phyloP scores from a whole-genome alignment of 116 monocot genomes.

The Iris pallida region DNA sequence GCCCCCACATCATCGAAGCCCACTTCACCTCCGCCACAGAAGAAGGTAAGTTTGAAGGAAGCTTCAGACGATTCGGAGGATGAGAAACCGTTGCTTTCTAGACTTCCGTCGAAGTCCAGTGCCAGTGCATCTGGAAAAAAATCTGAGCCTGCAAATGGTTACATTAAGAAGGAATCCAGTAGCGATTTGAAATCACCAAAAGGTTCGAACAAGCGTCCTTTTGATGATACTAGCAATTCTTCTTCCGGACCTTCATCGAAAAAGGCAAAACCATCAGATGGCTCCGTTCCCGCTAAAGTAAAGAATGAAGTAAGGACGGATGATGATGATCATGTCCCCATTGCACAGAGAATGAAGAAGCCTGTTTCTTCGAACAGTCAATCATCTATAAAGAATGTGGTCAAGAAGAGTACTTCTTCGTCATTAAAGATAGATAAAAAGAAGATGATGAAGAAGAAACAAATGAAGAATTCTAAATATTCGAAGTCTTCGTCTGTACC shows the following conservation, averaged over 20 bases:
- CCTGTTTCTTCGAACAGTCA: constrained; percentile 31
- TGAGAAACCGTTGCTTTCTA: constrained; percentile 40
- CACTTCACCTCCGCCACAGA: constrained; percentile 17
- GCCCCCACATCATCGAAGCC: not conserved
- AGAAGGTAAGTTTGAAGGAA: constrained; percentile 14
- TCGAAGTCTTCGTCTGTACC: constrained; percentile 63
- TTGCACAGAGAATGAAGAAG: constrained; percentile 62
- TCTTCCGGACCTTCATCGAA: constrained; percentile 37
- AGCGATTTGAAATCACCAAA: constrained; percentile 17
- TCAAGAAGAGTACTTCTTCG: constrained; percentile 41
- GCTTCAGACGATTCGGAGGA: constrained; percentile 31
- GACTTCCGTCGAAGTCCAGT: constrained; percentile 12
- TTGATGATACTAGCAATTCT: constrained; percentile 21
- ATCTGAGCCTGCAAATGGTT: constrained; percentile 29
- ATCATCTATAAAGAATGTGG: constrained; percentile 38
- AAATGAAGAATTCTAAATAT: constrained; percentile 40
- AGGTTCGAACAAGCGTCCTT: constrained; percentile 52
- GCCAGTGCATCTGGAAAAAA: constrained; percentile 14
- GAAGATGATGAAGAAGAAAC: constrained; percentile 39
- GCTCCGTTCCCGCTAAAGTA: constrained; percentile 23
- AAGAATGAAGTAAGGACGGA: constrained; percentile 46
- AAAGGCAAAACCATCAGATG: constrained; percentile 55
- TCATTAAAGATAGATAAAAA: constrained; percentile 57
- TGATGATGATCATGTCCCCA: constrained; percentile 55
- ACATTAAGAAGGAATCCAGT: constrained; percentile 20